Conservation (phyloP, 2,329 filamentous ascomycete species). For the Phyllosticta paracitricarpa region DNA sequence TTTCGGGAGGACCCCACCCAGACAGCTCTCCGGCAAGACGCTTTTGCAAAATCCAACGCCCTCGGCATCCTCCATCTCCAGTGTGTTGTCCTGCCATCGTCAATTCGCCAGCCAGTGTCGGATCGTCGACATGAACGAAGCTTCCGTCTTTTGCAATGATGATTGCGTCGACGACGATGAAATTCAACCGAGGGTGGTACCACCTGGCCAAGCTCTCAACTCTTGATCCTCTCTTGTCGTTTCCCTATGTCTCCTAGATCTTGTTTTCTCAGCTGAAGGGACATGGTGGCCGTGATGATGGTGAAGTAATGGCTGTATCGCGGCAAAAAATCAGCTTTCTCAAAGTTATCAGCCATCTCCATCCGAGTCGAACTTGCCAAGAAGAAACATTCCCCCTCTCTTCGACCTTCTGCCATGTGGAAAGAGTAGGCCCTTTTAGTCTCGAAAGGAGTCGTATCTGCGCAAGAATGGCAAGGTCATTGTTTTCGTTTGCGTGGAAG, state of each 20-base stretch:
- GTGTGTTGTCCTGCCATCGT: neutral
- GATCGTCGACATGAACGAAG: neutral
- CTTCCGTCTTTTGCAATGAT: neutral
- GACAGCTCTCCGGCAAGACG: conserved; percentile 10
- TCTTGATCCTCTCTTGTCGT: neutral
- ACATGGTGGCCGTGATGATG: neutral
- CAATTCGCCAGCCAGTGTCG: neutral
- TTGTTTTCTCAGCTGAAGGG: neutral
- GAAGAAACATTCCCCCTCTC: neutral
- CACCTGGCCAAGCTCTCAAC: neutral
- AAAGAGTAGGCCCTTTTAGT: conserved; percentile 13
- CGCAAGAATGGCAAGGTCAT: conserved; percentile 9
- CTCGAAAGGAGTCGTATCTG: conserved; percentile 9
- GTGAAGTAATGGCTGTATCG: neutral
- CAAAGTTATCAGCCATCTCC: neutral
- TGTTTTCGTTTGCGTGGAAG: conserved; percentile 5
- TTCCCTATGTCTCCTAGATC: neutral
- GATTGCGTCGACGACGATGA: neutral
- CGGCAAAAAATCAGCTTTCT: neutral
- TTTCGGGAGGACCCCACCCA: conserved; percentile 13
- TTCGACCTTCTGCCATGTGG: neutral
- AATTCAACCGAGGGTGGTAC: neutral
- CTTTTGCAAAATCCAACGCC: neutral
- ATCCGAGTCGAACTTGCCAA: neutral
- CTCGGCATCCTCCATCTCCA: neutral